These are phyloP conservation scores for Serendipita sp. DNA, from an alignment of 768 basidiomycete genomes.

Conservation along the genomic window DNA sequence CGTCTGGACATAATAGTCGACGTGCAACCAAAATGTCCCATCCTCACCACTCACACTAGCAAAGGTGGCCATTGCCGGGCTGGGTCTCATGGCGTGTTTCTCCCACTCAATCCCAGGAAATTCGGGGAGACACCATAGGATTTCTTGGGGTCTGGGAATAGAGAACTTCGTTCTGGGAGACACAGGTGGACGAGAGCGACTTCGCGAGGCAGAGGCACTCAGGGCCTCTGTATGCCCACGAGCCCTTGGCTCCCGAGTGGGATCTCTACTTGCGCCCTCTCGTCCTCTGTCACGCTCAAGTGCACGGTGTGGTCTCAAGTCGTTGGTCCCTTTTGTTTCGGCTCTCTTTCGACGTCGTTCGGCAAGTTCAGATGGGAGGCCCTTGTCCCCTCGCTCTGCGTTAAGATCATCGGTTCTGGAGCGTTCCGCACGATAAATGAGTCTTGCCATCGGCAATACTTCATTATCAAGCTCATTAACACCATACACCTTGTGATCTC, in stretches of 20 bases:
- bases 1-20: constrained; percentile 54
- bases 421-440: constrained; percentile 38
- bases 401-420: background rate
- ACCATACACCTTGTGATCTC: constrained; percentile 74
- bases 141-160: constrained; percentile 25
- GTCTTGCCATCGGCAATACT: constrained; percentile 38
- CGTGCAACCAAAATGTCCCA: constrained; percentile 34
- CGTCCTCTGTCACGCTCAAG: background rate
- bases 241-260: background rate
- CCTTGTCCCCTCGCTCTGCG: background rate
- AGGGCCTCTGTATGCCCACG: background rate
- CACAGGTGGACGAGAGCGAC: constrained; percentile 39
- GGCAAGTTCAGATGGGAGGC: background rate
- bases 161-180: background rate
- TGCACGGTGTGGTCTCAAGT: background rate
- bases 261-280: constrained; percentile 5
- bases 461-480: constrained; percentile 32
- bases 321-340: background rate
- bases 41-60: constrained; percentile 14
- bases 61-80: constrained; percentile 22
- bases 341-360: background rate
- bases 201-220: constrained; percentile 24
- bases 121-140: constrained; percentile 60
- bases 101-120: constrained; percentile 43
- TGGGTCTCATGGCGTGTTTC: constrained; percentile 47